A percentile compares a stretch with the other conserved stretches of the same genome.
phyloP scores from a whole-genome alignment of 2,329 filamentous ascomycete species.

The Capronia epimyces region DNA sequence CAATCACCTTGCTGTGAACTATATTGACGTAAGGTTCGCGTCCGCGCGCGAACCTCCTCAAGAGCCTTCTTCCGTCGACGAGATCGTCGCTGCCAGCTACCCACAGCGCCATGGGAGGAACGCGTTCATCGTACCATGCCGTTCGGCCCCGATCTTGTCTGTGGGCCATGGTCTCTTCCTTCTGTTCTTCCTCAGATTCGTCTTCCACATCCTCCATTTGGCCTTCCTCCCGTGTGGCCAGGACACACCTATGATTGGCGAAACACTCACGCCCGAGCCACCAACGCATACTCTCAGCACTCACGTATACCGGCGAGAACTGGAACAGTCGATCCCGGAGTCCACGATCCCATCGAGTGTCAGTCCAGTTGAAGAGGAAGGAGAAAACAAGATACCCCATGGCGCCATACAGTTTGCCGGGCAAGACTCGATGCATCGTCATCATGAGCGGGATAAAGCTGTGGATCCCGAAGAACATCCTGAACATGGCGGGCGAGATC shows the following conservation, averaged over 20 bases:
- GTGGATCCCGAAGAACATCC: conserved; percentile 82
- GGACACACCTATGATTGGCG: conserved; percentile 75
- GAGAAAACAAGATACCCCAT: conserved; percentile 85
- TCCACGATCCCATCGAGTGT: conserved; percentile 75
- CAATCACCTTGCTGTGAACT: conserved; percentile 75
- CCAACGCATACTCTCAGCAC: conserved; percentile 87
- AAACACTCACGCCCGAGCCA: conserved; percentile 89
- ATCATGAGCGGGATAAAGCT: conserved; percentile 94
- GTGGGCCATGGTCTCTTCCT: conserved; percentile 11
- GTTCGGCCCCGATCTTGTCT: conserved; percentile 32
- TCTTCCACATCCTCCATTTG: conserved; percentile 51
- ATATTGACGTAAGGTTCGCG: conserved; percentile 75
- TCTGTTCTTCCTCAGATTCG: conserved; percentile 8
- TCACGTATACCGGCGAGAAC: conserved; percentile 86
- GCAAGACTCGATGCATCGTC: conserved; percentile 65
- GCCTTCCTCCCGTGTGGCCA: conserved; percentile 70
- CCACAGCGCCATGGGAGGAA: conserved; percentile 83
- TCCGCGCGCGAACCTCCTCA: conserved; percentile 67
- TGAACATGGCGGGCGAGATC: conserved; percentile 70
- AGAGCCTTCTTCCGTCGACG: conserved; percentile 71
- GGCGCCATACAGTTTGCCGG: conserved; percentile 65
- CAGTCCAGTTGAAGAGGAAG: conserved; percentile 84
- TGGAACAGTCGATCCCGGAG: conserved; percentile 80
- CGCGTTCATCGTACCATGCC: conserved; percentile 76
- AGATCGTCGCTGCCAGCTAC: conserved; percentile 76